phyloP scores from a whole-genome alignment of 148 eudicot genomes.

The Rhododendron kiyosumense region DNA sequence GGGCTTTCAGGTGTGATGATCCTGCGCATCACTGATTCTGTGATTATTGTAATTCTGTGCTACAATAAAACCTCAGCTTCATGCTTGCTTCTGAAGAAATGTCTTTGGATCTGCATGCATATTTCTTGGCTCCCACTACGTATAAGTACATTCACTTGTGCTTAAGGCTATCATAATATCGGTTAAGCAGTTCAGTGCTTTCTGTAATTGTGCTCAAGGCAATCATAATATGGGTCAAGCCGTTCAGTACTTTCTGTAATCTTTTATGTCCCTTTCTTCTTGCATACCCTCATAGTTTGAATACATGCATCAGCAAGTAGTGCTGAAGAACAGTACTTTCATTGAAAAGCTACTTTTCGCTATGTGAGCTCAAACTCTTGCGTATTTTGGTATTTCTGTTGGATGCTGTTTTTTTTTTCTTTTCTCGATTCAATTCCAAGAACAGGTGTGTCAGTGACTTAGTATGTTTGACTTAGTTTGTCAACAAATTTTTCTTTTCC shows the following conservation, averaged over 20 bases:
- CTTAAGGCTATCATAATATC: not conserved
- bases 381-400: not conserved
- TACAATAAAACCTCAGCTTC: not conserved
- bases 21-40: not conserved
- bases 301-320: not conserved
- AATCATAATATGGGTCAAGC: not conserved
- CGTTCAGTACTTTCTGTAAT: not conserved
- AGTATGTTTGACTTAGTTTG: not conserved
- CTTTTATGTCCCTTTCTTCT: not conserved
- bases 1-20: not conserved
- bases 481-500: not conserved
- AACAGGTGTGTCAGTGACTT: not conserved
- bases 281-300: not conserved
- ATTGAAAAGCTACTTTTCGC: not conserved
- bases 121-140: not conserved
- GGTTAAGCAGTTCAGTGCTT: not conserved
- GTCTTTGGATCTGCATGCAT: not conserved
- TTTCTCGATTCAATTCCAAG: not conserved
- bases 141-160: not conserved
- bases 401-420: not conserved
- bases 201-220: not conserved
- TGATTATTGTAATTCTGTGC: not conserved
- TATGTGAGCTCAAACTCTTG: not conserved
- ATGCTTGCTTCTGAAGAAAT: slow-evolving; percentile 5
- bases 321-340: not conserved